A percentile compares a stretch with the other conserved stretches of the same genome.
phyloP scores from a whole-genome alignment of 176 grass and related monocot genomes.

The Dendrocalamus sinicus region DNA sequence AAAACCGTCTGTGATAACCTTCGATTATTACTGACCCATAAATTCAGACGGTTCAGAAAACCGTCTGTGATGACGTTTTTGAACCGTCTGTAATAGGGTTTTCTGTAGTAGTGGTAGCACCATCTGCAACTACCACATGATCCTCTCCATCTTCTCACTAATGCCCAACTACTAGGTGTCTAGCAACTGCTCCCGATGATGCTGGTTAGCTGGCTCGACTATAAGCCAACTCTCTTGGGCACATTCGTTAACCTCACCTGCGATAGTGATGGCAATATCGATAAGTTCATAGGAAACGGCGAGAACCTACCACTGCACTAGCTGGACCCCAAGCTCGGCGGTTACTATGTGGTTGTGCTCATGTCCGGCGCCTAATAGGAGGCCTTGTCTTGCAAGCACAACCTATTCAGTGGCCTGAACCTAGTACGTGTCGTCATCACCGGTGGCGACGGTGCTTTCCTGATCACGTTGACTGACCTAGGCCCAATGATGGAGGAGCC shows the following conservation, averaged over 20 bases:
- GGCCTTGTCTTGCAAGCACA: slow-evolving; percentile 26
- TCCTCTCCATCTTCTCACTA: slow-evolving; percentile 54
- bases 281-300: slow-evolving; percentile 34
- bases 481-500: slow-evolving; percentile 9
- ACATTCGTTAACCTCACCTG: slow-evolving; percentile 46
- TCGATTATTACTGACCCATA: no score
- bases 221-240: slow-evolving; percentile 7
- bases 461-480: neutral
- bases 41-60: no score
- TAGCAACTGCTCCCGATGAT: slow-evolving; percentile 48
- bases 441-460: neutral
- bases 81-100: no score
- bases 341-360: slow-evolving; percentile 43
- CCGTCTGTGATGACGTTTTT: no score
- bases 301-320: slow-evolving; percentile 46
- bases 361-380: slow-evolving; percentile 48
- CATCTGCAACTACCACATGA: slow-evolving; percentile 52
- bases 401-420: slow-evolving; percentile 39
- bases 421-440: slow-evolving; percentile 7
- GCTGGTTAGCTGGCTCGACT: slow-evolving; percentile 36
- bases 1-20: no score
- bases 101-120: no score
- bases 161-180: slow-evolving; percentile 30
- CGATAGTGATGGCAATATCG: slow-evolving; percentile 48
- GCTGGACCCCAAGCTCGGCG: neutral